These are phyloP conservation scores for Apostasia shenzhenica DNA, from an alignment of 106 monocot species.

Conservation along the genomic window DNA sequence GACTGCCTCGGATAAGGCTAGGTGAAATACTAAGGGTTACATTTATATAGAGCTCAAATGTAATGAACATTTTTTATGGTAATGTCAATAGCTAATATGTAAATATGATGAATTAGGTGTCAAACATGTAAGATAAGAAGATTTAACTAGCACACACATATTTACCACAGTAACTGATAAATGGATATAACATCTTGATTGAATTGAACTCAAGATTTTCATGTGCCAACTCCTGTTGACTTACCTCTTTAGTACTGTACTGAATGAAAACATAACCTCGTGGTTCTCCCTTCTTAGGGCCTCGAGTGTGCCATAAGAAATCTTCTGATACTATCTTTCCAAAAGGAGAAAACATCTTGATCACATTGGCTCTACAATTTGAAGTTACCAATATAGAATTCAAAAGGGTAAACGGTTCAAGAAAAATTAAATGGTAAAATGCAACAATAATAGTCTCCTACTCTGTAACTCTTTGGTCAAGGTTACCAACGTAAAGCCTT, in stretches of 20 bases:
- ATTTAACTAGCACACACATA: too few species aligned
- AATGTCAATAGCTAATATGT: too few species aligned
- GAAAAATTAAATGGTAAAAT: neutral
- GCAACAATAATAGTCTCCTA: slow-evolving; percentile 20
- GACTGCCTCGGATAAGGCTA: too few species aligned
- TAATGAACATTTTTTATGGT: too few species aligned
- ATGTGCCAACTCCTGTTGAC: neutral
- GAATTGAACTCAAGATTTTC: too few species aligned
- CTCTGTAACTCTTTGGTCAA: slow-evolving; percentile 90
- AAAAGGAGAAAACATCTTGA: slow-evolving; percentile 89
- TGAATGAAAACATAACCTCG: slow-evolving; percentile 95
- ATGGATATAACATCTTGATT: too few species aligned
- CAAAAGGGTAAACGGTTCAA: neutral
- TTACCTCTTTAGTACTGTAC: slow-evolving; percentile 81
- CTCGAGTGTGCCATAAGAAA: slow-evolving; percentile 87
- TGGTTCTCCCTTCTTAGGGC: slow-evolving; percentile 89
- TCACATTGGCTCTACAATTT: slow-evolving; percentile 48
- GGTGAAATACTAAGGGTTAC: too few species aligned
- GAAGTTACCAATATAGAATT: neutral
- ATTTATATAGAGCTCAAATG: too few species aligned
- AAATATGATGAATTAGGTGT: too few species aligned
- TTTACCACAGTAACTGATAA: too few species aligned
- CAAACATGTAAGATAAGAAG: too few species aligned
- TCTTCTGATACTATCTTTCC: slow-evolving; percentile 85
- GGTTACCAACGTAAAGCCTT: slow-evolving; percentile 83